Evolutionary conservation across 208 protist species (phyloP).

Genomic region (Eutreptiella sp.): DNA sequence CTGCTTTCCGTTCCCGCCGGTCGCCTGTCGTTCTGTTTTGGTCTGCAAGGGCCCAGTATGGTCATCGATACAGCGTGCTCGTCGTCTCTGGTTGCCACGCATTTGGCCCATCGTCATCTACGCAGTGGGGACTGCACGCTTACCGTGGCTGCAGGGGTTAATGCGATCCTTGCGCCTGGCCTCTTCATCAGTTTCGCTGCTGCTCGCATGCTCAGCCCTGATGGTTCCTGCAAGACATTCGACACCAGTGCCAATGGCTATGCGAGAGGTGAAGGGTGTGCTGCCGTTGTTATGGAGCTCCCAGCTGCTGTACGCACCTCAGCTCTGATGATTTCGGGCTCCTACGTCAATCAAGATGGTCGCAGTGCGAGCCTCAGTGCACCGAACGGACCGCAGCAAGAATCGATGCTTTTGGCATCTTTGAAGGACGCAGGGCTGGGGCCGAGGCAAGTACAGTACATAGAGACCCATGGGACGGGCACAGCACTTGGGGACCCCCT

Average conservation of each 20-base stretch:
- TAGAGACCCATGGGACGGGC: constrained; percentile 49
- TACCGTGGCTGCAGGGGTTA: constrained; percentile 29
- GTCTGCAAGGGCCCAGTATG: constrained; percentile 50
- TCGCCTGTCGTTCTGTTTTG: constrained; percentile 48
- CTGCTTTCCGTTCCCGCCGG: constrained; percentile 16
- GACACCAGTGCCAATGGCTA: constrained; percentile 62
- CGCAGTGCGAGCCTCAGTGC: constrained; percentile 18
- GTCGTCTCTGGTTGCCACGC: constrained; percentile 52
- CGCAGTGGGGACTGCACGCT: neutral
- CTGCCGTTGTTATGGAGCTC: constrained; percentile 48
- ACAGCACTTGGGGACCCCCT: constrained; percentile 46
- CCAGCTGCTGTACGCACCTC: neutral
- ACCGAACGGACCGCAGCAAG: constrained; percentile 36
- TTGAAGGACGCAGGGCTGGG: constrained; percentile 15
- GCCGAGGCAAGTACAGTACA: constrained; percentile 35
- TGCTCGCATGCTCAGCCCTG: constrained; percentile 36
- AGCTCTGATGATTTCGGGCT: constrained; percentile 32
- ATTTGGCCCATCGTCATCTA: constrained; percentile 44
- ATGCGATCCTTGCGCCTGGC: constrained; percentile 34
- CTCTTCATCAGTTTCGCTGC: constrained; percentile 32
- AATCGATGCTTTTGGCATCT: constrained; percentile 28
- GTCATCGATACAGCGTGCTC: constrained; percentile 66
- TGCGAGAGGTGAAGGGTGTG: constrained; percentile 51
- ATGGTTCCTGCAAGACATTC: constrained; percentile 57
- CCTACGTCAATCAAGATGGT: constrained; percentile 52